phyloP scores from a whole-genome alignment of 2,329 filamentous ascomycete species.

The Arthrinium puccinioides region DNA sequence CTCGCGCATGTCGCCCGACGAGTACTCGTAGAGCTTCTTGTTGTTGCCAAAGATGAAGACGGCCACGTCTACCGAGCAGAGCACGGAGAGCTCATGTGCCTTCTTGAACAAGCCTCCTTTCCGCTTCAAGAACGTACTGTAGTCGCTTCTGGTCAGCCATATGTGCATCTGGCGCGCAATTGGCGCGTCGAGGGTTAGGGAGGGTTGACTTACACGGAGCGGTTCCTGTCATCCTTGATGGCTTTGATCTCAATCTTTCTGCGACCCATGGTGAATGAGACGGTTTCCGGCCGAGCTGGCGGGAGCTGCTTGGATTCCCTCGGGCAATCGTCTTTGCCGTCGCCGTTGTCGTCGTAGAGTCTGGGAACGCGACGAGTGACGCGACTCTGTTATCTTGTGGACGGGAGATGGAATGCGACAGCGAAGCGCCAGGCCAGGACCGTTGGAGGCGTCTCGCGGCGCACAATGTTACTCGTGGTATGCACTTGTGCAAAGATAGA shows the following conservation, averaged over 20 bases:
- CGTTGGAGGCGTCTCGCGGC: no score
- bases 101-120: slow-evolving; percentile 99
- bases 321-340: no score
- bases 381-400: neutral
- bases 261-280: slow-evolving; percentile 66
- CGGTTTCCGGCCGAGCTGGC: neutral
- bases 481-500: no score
- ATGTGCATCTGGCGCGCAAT: slow-evolving; percentile 1
- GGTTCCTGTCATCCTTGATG: slow-evolving; percentile 97
- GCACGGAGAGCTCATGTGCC: slow-evolving; percentile 93
- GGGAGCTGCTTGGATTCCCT: neutral
- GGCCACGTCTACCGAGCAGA: slow-evolving; percentile 96
- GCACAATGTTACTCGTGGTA: no score
- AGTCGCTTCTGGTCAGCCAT: slow-evolving; percentile 10
- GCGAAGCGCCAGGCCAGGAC: no score
- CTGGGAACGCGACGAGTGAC: slow-evolving; percentile 5
- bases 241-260: slow-evolving; percentile 99
- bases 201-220: slow-evolving; percentile 72
- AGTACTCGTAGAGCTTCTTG: slow-evolving; percentile 98
- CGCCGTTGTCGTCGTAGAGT: no score
- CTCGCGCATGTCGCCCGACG: slow-evolving; percentile 86
- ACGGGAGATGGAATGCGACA: neutral
- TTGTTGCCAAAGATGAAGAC: slow-evolving; percentile 99
- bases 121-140: slow-evolving; percentile 92
- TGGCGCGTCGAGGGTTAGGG: slow-evolving; percentile 2